These are phyloP conservation scores for Phyllosticta citriasiana DNA, from an alignment of 2,329 filamentous ascomycete genomes.

Conservation along the genomic window DNA sequence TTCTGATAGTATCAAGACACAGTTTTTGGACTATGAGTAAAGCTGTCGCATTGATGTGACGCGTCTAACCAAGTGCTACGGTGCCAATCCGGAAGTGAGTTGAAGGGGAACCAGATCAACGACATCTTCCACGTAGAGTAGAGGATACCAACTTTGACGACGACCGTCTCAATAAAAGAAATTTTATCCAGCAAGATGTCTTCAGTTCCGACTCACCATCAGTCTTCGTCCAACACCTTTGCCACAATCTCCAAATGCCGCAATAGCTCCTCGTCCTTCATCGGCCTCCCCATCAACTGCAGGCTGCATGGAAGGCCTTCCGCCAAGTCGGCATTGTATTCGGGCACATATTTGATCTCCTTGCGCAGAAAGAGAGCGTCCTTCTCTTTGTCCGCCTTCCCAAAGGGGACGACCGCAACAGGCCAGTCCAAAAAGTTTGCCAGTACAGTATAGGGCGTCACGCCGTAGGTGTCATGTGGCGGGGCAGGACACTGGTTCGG, in stretches of 20 bases:
- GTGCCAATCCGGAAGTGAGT: background rate
- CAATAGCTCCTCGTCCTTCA: constrained; percentile 39
- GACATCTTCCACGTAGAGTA: background rate
- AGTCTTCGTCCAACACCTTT: constrained; percentile 8
- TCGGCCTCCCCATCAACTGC: constrained; percentile 36
- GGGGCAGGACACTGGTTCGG: constrained; percentile 42
- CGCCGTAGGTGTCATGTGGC: constrained; percentile 9
- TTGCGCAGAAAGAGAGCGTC: constrained; percentile 28
- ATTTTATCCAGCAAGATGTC: background rate
- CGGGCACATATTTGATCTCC: constrained; percentile 24
- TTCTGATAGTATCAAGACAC: no score
- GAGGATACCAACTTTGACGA: background rate
- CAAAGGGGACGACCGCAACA: constrained; percentile 39
- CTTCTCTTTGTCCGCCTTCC: constrained; percentile 31
- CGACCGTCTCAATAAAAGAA: background rate
- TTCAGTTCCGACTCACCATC: background rate
- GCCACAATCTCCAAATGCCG: constrained; percentile 27
- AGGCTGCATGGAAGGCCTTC: constrained; percentile 33
- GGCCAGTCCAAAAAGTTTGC: constrained; percentile 48
- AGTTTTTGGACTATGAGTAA: background rate
- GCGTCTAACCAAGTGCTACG: background rate
- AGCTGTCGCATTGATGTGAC: background rate
- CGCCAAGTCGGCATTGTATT: constrained; percentile 18
- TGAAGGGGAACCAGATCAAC: background rate
- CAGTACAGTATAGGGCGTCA: constrained; percentile 38